phyloP scores from a whole-genome alignment of 805 yeast genomes.

The Debaryomyces hansenii region DNA sequence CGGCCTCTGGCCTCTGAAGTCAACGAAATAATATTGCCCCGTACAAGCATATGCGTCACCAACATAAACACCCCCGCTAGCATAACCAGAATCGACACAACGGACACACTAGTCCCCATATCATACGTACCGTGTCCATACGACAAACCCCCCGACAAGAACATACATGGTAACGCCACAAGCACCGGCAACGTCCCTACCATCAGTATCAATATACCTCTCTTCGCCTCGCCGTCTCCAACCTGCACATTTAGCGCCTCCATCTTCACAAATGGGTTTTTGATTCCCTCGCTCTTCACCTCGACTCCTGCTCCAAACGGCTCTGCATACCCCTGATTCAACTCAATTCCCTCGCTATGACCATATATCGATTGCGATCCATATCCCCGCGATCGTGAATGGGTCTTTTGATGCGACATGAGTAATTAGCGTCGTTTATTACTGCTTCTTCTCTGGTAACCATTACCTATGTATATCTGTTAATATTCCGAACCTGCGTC shows the following conservation, averaged over 20 bases:
- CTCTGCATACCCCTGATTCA: background rate
- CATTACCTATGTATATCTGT: too few species aligned
- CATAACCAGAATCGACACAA: conserved; percentile 16
- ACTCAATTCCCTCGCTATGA: background rate
- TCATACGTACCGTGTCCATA: conserved; percentile 3
- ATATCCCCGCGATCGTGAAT: background rate
- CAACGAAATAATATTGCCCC: conserved; percentile 11
- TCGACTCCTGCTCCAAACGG: background rate
- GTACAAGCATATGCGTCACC: conserved; percentile 13
- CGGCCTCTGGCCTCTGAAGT: background rate
- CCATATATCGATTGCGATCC: background rate
- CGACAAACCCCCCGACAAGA: conserved; percentile 24
- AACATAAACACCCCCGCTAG: conserved; percentile 21
- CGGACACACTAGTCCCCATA: background rate
- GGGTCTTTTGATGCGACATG: background rate
- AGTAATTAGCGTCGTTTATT: background rate
- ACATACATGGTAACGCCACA: conserved; percentile 30
- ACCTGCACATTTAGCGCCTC: background rate
- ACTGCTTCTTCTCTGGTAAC: background rate
- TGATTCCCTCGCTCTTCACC: background rate
- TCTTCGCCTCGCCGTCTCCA: background rate
- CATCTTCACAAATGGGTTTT: background rate
- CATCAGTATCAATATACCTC: conserved; percentile 6
- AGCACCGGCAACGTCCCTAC: conserved; percentile 33
- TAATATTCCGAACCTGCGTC: too few species aligned